Evolutionary conservation across 2,329 filamentous ascomycete species (phyloP).

Genomic region (Lasiodiplodia hormozganensis): DNA sequence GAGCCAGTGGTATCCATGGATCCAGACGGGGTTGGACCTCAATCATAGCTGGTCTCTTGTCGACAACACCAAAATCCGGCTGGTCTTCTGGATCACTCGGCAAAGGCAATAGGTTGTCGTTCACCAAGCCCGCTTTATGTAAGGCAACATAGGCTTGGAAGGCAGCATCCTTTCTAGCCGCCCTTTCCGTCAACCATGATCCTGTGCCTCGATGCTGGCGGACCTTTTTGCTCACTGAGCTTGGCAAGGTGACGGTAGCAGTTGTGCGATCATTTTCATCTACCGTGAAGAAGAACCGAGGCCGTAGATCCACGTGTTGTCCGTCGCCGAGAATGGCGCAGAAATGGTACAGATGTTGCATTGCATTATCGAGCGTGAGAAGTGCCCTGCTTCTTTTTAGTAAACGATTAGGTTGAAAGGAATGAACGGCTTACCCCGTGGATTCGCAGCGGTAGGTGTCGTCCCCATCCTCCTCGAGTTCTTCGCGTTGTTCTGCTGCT

Average conservation of each 20-base stretch:
- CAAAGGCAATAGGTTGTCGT: constrained; percentile 76
- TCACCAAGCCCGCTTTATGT: constrained; percentile 74
- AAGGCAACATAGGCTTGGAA: constrained; percentile 79
- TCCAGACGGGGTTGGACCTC: constrained; percentile 37
- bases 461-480: constrained; percentile 56
- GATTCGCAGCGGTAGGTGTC: constrained; percentile 33
- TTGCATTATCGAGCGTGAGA: constrained; percentile 75
- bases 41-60: constrained; percentile 40
- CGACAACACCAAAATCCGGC: constrained; percentile 26
- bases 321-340: constrained; percentile 67
- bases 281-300: constrained; percentile 69
- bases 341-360: constrained; percentile 81
- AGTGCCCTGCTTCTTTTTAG: constrained; percentile 58
- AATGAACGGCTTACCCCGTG: constrained; percentile 36
- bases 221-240: constrained; percentile 68
- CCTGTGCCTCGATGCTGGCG: constrained; percentile 60
- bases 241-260: constrained; percentile 74
- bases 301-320: constrained; percentile 68
- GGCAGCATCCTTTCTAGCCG: constrained; percentile 80
- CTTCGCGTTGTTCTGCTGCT: constrained; percentile 52
- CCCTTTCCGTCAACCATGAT: constrained; percentile 73
- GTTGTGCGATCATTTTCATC: constrained; percentile 46
- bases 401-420: background rate
- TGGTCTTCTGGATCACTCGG: constrained; percentile 5
- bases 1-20: constrained; percentile 37